phyloP scores from a whole-genome alignment of 768 basidiomycete genomes.

The Podaxis rugospora region DNA sequence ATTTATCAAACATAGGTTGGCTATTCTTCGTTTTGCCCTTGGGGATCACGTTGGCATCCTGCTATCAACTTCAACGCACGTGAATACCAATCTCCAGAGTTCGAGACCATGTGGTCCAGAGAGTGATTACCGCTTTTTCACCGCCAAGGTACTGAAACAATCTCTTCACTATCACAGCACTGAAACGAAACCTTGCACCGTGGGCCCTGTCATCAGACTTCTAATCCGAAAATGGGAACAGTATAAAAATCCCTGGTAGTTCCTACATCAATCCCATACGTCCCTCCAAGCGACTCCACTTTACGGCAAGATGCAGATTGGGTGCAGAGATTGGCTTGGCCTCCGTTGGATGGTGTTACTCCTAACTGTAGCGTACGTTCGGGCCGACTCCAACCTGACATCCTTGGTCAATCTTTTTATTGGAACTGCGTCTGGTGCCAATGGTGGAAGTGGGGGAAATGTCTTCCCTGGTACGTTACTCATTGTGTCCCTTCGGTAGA shows the following conservation, averaged over 20 bases:
- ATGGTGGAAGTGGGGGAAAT: conserved; percentile 44
- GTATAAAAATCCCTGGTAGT: not conserved
- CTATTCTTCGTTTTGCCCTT: too few species aligned
- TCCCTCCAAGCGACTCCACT: not conserved
- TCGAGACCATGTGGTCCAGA: not conserved
- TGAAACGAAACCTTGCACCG: not conserved
- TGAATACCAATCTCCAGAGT: not conserved
- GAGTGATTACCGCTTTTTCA: not conserved
- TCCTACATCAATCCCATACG: too few species aligned
- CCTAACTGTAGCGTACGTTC: not conserved
- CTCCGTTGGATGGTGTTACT: not conserved
- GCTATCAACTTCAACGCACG: not conserved
- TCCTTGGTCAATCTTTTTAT: conserved; percentile 50
- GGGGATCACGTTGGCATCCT: not conserved
- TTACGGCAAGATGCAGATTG: not conserved
- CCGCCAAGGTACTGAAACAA: not conserved
- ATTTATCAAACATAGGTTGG: too few species aligned
- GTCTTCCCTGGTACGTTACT: conserved; percentile 37
- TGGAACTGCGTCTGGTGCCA: conserved; percentile 41
- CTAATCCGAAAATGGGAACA: not conserved
- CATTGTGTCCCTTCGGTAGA: not conserved
- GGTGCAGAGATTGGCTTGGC: not conserved
- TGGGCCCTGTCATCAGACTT: not conserved
- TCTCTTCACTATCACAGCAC: not conserved
- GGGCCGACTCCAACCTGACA: conserved; percentile 28